Conservation (phyloP, 2,329 filamentous ascomycete species). For the Harringtonia lauricola region DNA sequence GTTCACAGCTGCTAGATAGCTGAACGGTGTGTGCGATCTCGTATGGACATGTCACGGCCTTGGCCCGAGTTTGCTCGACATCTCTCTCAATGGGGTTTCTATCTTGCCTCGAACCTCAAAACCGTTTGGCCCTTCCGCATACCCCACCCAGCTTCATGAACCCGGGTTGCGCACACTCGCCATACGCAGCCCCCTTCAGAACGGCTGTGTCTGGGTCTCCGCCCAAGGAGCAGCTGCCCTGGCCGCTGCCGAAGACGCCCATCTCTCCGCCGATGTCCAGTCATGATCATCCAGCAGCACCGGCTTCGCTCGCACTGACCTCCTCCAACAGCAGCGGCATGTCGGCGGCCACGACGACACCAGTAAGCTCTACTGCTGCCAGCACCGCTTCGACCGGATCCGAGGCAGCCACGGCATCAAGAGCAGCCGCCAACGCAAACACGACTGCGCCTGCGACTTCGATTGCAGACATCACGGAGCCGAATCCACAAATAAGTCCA, state of each 20-base stretch:
- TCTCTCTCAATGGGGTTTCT: conserved; percentile 44
- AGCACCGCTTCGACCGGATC: too few species aligned
- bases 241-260: conserved; percentile 28
- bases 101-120: conserved; percentile 37
- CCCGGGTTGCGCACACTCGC: conserved; percentile 26
- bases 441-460: too few species aligned
- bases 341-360: conserved; percentile 14
- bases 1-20: background rate
- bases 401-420: too few species aligned
- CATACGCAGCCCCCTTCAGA: conserved; percentile 7
- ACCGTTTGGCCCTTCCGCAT: conserved; percentile 37
- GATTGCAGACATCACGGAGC: too few species aligned
- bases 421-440: too few species aligned
- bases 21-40: background rate
- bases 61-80: conserved; percentile 9
- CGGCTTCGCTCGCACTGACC: background rate
- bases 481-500: too few species aligned
- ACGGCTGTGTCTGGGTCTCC: background rate
- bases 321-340: conserved; percentile 24
- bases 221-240: conserved; percentile 33
- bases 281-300: conserved; percentile 35
- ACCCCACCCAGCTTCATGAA: conserved; percentile 45
- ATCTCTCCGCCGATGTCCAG: conserved; percentile 46
- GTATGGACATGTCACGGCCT: conserved; percentile 5
- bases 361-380: too few species aligned